phyloP scores from a whole-genome alignment of 805 yeast species.

The Hanseniaspora clermontiae region DNA sequence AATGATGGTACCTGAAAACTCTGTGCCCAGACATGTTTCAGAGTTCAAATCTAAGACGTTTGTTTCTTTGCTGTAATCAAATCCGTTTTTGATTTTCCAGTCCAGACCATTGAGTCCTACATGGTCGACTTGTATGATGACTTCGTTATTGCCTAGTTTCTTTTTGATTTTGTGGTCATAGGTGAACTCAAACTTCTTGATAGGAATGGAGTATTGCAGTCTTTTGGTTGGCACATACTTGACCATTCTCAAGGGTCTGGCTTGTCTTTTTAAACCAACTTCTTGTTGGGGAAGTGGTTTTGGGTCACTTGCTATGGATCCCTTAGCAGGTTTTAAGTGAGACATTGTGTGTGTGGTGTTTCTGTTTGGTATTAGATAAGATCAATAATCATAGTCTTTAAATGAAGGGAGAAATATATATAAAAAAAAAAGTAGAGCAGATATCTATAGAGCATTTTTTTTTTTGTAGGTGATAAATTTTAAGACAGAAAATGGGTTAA shows the following conservation, averaged over 20 bases:
- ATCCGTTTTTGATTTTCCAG: slow-evolving; percentile 45
- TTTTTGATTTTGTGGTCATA: slow-evolving; percentile 41
- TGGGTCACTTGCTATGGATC: slow-evolving; percentile 1
- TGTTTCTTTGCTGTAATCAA: slow-evolving; percentile 18
- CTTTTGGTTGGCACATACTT: slow-evolving; percentile 39
- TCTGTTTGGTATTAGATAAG: too few relatives aligned
- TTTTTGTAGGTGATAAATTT: too few relatives aligned
- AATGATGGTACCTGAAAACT: slow-evolving; percentile 48
- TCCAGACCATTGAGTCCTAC: slow-evolving; percentile 59
- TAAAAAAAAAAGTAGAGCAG: too few relatives aligned
- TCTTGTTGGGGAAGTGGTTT: slow-evolving; percentile 7
- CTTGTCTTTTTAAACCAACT: slow-evolving; percentile 27
- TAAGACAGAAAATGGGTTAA: too few relatives aligned
- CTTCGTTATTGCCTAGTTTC: slow-evolving; percentile 36
- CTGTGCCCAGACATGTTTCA: slow-evolving; percentile 58
- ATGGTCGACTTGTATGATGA: slow-evolving; percentile 47
- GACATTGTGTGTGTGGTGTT: background rate
- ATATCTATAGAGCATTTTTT: too few relatives aligned
- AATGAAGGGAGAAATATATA: background rate
- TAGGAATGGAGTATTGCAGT: slow-evolving; percentile 19
- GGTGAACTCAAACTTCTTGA: slow-evolving; percentile 28
- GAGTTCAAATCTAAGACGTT: slow-evolving; percentile 36
- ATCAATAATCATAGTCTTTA: too few relatives aligned
- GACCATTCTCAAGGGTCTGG: slow-evolving; percentile 40
- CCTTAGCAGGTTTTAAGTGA: slow-evolving; percentile 9